Conservation (phyloP, 305 asterid genomes). For the Caryopteris hybrid region DNA sequence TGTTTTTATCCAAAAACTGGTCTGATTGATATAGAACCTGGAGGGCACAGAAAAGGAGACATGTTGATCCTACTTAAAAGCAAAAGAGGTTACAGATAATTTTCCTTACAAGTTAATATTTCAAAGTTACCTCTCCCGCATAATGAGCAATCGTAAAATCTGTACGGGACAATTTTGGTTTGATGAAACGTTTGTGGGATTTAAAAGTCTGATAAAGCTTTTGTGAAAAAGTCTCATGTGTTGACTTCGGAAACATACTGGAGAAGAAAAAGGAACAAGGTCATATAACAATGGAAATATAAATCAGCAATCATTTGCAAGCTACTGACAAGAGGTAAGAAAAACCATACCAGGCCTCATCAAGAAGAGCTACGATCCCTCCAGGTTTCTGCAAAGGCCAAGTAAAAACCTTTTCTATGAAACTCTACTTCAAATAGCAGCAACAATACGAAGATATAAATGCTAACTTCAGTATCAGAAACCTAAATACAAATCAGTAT, state of each 20-base stretch:
- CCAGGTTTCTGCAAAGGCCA: slow-evolving; percentile 87
- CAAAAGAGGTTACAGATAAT: slow-evolving; percentile 7
- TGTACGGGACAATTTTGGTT: slow-evolving; percentile 89
- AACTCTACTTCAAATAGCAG: slow-evolving; percentile 20
- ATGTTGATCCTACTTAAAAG: slow-evolving; percentile 14
- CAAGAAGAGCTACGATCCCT: slow-evolving; percentile 93
- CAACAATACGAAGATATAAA: background rate
- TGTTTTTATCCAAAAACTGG: slow-evolving; percentile 88
- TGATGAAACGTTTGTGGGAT: slow-evolving; percentile 77
- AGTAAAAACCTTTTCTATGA: slow-evolving; percentile 13
- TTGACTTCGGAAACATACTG: slow-evolving; percentile 99
- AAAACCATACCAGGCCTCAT: slow-evolving; percentile 84
- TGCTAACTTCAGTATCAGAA: background rate
- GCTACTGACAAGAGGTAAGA: background rate
- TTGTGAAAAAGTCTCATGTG: slow-evolving; percentile 85
- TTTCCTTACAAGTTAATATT: slow-evolving; percentile 6
- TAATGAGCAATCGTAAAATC: slow-evolving; percentile 90
- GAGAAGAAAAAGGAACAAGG: slow-evolving; percentile 25
- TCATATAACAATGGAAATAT: slow-evolving; percentile 13
- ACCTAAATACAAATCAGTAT: slow-evolving; percentile 4
- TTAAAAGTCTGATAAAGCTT: slow-evolving; percentile 94
- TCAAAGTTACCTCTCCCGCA: slow-evolving; percentile 89
- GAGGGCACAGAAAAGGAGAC: slow-evolving; percentile 14
- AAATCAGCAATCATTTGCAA: slow-evolving; percentile 12
- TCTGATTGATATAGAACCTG: slow-evolving; percentile 93